Evolutionary conservation across 2,329 filamentous ascomycete genomes (phyloP).

Genomic region (Rosellinia necatrix): DNA sequence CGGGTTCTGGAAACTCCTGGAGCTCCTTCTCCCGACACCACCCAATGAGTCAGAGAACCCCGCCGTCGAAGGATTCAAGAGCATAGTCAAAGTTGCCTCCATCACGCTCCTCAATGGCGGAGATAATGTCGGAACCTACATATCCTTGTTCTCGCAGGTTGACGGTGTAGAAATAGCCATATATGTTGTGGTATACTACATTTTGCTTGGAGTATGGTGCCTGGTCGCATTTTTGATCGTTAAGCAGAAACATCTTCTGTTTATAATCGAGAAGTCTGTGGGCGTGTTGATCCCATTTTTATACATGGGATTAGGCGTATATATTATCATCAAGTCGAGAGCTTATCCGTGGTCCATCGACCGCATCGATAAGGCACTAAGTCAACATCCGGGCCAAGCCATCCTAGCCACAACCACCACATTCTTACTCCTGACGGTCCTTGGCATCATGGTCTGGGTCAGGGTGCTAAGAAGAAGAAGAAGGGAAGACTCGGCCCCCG

Average conservation of each 20-base stretch:
- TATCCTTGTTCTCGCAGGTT: not conserved
- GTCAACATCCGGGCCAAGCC: not conserved
- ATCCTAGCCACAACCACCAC: not conserved
- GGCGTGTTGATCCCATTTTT: not conserved
- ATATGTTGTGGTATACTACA: not conserved
- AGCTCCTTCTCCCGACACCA: not conserved
- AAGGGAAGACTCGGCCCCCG: no score
- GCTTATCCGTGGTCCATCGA: not conserved
- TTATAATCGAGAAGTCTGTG: not conserved
- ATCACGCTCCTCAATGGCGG: not conserved
- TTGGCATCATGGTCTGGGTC: not conserved
- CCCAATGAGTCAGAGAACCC: not conserved
- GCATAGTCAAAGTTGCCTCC: not conserved
- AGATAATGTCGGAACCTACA: not conserved
- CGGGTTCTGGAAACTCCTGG: not conserved
- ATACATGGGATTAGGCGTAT: not conserved
- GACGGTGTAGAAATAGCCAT: not conserved
- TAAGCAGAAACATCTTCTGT: not conserved
- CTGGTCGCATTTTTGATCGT: not conserved
- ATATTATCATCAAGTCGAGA: not conserved
- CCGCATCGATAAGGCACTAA: not conserved
- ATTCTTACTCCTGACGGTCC: not conserved
- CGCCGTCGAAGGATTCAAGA: not conserved
- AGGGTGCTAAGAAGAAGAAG: no score
- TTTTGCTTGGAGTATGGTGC: not conserved